phyloP scores from a whole-genome alignment of 257 asterid genomes.

The Cruciata laevipes region DNA sequence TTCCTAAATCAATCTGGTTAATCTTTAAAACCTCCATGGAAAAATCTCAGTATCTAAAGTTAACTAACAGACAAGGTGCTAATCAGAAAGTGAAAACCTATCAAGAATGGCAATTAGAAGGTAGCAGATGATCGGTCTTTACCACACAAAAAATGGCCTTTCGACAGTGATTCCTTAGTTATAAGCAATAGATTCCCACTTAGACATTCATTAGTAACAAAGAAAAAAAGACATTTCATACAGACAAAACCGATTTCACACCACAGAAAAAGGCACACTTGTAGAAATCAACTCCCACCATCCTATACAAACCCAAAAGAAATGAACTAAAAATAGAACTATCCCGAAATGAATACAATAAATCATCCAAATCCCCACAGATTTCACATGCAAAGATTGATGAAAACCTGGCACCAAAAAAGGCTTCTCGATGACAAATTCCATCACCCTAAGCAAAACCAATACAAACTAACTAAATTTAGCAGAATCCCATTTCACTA shows the following conservation, averaged over 20 bases:
- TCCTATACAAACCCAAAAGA: not conserved
- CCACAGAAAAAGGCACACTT: too few species aligned
- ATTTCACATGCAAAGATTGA: not conserved
- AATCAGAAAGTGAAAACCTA: not conserved
- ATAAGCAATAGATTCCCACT: not conserved
- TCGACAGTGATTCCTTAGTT: not conserved
- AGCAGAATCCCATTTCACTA: not conserved
- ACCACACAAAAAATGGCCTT: not conserved
- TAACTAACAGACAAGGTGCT: not conserved
- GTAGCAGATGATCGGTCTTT: not conserved
- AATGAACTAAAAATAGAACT: conserved; percentile 1
- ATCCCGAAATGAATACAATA: not conserved
- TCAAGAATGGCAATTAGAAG: not conserved
- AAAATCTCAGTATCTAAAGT: not conserved
- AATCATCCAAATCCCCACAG: not conserved
- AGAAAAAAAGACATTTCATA: not conserved
- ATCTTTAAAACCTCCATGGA: not conserved
- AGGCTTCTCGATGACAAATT: not conserved
- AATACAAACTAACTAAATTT: not conserved
- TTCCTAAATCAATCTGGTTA: not conserved
- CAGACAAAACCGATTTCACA: not conserved
- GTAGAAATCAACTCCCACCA: not conserved
- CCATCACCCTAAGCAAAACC: not conserved
- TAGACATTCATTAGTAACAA: not conserved
- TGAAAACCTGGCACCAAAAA: not conserved